Percentiles rank a stretch among this genome's conserved stretches.
These are phyloP conservation scores for Solanum chiquidenum DNA, from an alignment of 257 asterid species.

Conservation along the genomic window DNA sequence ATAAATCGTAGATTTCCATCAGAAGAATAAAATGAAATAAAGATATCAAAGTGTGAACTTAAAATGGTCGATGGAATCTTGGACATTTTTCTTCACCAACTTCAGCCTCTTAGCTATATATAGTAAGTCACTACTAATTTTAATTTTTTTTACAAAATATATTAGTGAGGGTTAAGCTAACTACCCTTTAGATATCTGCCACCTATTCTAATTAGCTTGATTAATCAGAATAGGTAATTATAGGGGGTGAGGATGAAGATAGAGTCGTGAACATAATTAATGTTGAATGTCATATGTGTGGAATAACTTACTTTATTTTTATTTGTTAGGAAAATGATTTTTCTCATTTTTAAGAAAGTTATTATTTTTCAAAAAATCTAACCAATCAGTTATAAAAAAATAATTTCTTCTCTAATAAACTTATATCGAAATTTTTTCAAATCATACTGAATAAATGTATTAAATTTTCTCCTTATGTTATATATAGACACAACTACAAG, in stretches of 20 bases:
- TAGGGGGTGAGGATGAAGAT: neutral
- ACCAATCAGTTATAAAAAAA: too few species aligned
- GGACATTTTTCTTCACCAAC: neutral
- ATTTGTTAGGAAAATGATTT: rapidly evolving
- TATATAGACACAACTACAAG: too few species aligned
- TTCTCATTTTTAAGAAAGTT: too few species aligned
- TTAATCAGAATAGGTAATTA: neutral
- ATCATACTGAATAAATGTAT: neutral
- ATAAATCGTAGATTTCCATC: too few species aligned
- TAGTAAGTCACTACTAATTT: neutral
- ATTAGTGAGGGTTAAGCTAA: neutral
- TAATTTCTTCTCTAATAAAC: neutral
- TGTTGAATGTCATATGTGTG: too few species aligned
- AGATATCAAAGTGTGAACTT: neutral
- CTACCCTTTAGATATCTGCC: neutral
- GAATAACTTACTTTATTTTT: too few species aligned
- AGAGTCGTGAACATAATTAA: neutral
- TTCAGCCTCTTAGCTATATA: neutral
- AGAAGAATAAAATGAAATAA: too few species aligned
- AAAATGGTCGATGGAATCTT: neutral
- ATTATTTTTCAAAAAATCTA: too few species aligned
- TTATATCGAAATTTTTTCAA: neutral
- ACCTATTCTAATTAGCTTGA: neutral
- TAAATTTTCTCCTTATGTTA: neutral
- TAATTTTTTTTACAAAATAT: neutral